Evolutionary conservation across 2,329 filamentous ascomycete species (phyloP).

Genomic region (Epicoccum nigrum): DNA sequence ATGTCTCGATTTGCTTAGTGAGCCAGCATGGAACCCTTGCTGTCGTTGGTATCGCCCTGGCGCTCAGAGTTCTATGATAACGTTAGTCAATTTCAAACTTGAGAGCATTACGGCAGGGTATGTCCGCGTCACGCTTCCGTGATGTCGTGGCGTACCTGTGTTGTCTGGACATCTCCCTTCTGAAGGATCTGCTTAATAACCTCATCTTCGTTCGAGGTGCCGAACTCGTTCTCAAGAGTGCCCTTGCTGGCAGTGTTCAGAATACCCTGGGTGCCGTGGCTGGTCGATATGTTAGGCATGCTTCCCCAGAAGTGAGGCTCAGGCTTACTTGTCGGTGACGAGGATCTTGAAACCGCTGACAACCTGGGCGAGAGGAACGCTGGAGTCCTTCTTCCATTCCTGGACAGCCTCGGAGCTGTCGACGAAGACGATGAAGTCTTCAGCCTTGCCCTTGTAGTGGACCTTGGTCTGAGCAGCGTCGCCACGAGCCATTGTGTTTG

Average conservation of each 20-base stretch:
- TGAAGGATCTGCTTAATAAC: conserved; percentile 82
- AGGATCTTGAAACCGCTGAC: conserved; percentile 90
- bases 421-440: conserved; percentile 73
- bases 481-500: conserved; percentile 44
- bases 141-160: conserved; percentile 13
- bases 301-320: not conserved
- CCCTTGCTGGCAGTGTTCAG: conserved; percentile 77
- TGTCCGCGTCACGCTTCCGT: not conserved
- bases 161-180: conserved; percentile 61
- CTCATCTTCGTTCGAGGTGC: conserved; percentile 78
- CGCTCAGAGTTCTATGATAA: conserved; percentile 46
- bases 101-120: not conserved
- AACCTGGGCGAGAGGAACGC: conserved; percentile 80
- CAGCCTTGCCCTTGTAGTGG: conserved; percentile 78
- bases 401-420: conserved; percentile 68
- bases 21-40: conserved; percentile 42
- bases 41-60: conserved; percentile 52
- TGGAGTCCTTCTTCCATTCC: conserved; percentile 83
- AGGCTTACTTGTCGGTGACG: conserved; percentile 81
- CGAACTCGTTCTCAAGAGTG: conserved; percentile 84
- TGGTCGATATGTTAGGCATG: conserved; percentile 46
- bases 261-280: conserved; percentile 84
- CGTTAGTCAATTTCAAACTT: conserved; percentile 8
- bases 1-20: conserved; percentile 32
- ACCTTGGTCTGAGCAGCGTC: conserved; percentile 73